These are phyloP conservation scores for Leccinum pellstonianum DNA, from an alignment of 768 basidiomycete genomes.

Conservation along the genomic window DNA sequence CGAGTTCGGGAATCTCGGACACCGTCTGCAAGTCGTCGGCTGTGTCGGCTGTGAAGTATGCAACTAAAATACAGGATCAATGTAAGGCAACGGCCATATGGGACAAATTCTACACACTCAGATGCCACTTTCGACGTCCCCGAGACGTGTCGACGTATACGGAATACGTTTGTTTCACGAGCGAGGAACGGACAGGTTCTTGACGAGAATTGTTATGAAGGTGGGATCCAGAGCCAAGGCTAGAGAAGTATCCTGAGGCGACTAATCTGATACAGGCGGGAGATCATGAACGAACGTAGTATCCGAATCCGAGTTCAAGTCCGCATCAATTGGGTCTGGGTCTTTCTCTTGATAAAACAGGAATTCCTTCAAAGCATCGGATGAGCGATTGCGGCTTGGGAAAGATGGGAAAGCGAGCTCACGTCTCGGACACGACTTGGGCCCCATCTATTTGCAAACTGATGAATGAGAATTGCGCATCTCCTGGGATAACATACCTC, in stretches of 20 bases:
- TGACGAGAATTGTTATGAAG: conserved; percentile 24
- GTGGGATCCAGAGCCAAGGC: conserved; percentile 32
- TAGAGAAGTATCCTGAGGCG: conserved; percentile 16
- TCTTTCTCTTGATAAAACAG: conserved; percentile 73
- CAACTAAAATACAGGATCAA: conserved; percentile 45
- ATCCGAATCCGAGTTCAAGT: conserved; percentile 50
- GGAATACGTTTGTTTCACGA: conserved; percentile 81
- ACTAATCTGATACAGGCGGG: not conserved
- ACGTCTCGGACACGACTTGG: conserved; percentile 77
- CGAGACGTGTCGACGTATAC: conserved; percentile 65
- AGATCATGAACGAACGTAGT: conserved; percentile 39
- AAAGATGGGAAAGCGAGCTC: conserved; percentile 27
- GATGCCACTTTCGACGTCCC: conserved; percentile 79
- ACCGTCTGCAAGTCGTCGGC: conserved; percentile 56
- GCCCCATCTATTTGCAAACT: conserved; percentile 53
- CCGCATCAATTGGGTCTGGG: conserved; percentile 47
- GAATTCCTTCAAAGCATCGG: conserved; percentile 54
- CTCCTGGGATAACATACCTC: conserved; percentile 23
- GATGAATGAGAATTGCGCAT: not conserved
- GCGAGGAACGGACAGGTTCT: conserved; percentile 42
- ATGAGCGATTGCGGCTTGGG: conserved; percentile 4
- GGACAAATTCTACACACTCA: conserved; percentile 50
- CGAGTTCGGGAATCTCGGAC: conserved; percentile 56
- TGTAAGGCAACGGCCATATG: not conserved
- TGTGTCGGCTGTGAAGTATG: conserved; percentile 71